Percentiles rank a stretch among this genome's conserved stretches.
These are phyloP conservation scores for Phytophthora chlamydospora DNA, from an alignment of 352 stramenopile genomes.

Conservation along the genomic window DNA sequence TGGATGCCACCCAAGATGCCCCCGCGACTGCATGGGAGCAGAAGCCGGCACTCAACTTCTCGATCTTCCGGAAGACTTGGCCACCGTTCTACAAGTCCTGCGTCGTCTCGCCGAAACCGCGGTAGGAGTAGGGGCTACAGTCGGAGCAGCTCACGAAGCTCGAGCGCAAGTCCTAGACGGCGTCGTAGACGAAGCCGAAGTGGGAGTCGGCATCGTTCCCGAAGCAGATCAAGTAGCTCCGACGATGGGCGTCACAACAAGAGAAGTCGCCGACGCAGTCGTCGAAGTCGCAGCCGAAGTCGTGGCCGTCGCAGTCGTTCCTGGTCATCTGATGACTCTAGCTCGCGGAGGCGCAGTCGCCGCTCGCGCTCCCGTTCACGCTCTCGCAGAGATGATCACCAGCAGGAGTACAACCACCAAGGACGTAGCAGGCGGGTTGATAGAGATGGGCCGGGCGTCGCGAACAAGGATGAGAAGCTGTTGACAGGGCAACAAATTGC, in stretches of 20 bases:
- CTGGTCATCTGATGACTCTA: slow-evolving; percentile 32
- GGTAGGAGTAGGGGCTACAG: slow-evolving; percentile 33
- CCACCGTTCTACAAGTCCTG: slow-evolving; percentile 11
- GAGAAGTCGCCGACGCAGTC: slow-evolving; percentile 17
- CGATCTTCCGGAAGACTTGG: slow-evolving; percentile 20
- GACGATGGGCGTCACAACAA: slow-evolving; percentile 7
- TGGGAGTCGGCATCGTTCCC: slow-evolving; percentile 34
- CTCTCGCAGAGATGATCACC: slow-evolving; percentile 11
- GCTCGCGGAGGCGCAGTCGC: slow-evolving; percentile 19
- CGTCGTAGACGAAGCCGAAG: slow-evolving; percentile 35
- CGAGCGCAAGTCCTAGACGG: slow-evolving; percentile 30
- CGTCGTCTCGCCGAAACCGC: slow-evolving; percentile 15
- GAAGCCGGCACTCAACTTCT: slow-evolving; percentile 30
- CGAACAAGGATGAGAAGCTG: slow-evolving; percentile 34
- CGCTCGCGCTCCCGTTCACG: slow-evolving; percentile 25
- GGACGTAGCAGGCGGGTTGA: slow-evolving; percentile 15
- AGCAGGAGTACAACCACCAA: slow-evolving; percentile 12
- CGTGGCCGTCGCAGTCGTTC: slow-evolving; percentile 33
- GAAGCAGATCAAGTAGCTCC: slow-evolving; percentile 33
- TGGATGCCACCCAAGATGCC: slow-evolving; percentile 65
- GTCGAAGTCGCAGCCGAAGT: slow-evolving; percentile 34
- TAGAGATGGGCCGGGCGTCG: neutral
- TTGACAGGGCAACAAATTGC: slow-evolving; percentile 80
- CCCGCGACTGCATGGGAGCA: slow-evolving; percentile 4
- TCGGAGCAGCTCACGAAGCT: slow-evolving; percentile 47